Conservation (phyloP, 306 rosid genomes). For the Vicia villosa region DNA sequence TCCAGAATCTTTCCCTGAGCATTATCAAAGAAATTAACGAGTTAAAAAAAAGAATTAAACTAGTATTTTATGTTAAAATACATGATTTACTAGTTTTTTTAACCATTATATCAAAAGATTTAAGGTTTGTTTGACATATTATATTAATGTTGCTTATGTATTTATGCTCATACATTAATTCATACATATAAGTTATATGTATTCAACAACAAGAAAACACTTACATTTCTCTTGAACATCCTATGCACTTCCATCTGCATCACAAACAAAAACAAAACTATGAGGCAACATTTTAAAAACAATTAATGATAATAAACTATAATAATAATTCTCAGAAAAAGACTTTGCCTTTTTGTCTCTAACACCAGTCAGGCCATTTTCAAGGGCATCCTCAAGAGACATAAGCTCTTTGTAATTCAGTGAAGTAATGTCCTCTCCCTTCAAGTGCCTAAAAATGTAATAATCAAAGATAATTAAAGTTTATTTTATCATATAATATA, state of each 20-base stretch:
- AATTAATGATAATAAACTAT: background rate
- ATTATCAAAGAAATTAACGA: slow-evolving; percentile 11
- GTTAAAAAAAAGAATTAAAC: background rate
- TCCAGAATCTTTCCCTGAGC: slow-evolving; percentile 60
- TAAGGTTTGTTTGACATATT: too few species aligned
- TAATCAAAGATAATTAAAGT: background rate
- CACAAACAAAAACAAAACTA: slow-evolving; percentile 9
- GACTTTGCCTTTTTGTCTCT: slow-evolving; percentile 63
- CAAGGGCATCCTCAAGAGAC: slow-evolving; percentile 65
- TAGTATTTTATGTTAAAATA: background rate
- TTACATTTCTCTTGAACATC: slow-evolving; percentile 62
- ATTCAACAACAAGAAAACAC: slow-evolving; percentile 20
- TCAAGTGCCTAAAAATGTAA: slow-evolving; percentile 77
- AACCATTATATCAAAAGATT: too few species aligned
- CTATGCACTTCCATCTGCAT: slow-evolving; percentile 58
- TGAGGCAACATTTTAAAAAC: background rate
- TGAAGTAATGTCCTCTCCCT: slow-evolving; percentile 82
- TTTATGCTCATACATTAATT: too few species aligned
- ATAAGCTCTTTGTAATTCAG: slow-evolving; percentile 71
- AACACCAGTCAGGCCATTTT: slow-evolving; percentile 61
- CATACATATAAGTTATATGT: background rate
- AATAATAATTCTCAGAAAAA: background rate
- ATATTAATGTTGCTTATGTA: background rate
- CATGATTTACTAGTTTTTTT: slow-evolving; percentile 25
- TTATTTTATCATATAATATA: too few species aligned